Evolutionary conservation across 208 protist species (phyloP).

Genomic region (Wallacemonas sp.): DNA sequence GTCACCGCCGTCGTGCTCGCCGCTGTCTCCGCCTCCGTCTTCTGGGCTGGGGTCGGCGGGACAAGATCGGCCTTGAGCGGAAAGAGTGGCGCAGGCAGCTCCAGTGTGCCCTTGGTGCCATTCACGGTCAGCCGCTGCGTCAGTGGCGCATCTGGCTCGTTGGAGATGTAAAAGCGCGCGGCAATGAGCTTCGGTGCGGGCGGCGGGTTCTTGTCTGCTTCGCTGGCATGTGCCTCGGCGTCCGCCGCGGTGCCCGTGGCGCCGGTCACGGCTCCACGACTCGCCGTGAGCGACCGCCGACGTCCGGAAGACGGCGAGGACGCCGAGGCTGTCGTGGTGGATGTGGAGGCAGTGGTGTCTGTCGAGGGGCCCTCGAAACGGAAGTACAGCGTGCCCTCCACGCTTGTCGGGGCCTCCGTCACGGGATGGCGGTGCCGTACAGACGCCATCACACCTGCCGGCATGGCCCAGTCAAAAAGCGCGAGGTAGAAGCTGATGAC

Average conservation of each 20-base stretch:
- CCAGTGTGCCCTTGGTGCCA: conserved; percentile 20
- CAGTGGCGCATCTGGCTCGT: conserved; percentile 16
- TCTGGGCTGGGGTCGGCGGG: background rate
- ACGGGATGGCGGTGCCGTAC: conserved; percentile 16
- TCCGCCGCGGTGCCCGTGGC: background rate
- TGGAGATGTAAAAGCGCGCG: conserved; percentile 24
- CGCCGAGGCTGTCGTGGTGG: background rate
- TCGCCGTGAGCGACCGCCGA: background rate
- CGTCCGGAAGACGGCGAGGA: background rate
- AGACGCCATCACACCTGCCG: conserved; percentile 20
- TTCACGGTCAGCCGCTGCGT: conserved; percentile 17
- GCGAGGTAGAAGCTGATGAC: conserved; percentile 24
- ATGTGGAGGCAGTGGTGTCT: background rate
- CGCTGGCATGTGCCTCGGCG: background rate
- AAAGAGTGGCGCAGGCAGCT: conserved; percentile 18
- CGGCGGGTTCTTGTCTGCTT: background rate
- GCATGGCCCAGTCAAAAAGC: conserved; percentile 25
- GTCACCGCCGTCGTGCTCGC: background rate
- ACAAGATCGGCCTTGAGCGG: conserved; percentile 7
- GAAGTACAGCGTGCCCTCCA: conserved; percentile 33
- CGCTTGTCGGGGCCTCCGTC: conserved; percentile 10
- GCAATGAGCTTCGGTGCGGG: conserved; percentile 7
- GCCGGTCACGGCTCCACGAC: too few relatives aligned
- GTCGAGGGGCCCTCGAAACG: background rate
- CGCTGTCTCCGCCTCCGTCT: background rate